These are phyloP conservation scores for Lactifluus subvellereus DNA, from an alignment of 768 basidiomycete species.

Conservation along the genomic window DNA sequence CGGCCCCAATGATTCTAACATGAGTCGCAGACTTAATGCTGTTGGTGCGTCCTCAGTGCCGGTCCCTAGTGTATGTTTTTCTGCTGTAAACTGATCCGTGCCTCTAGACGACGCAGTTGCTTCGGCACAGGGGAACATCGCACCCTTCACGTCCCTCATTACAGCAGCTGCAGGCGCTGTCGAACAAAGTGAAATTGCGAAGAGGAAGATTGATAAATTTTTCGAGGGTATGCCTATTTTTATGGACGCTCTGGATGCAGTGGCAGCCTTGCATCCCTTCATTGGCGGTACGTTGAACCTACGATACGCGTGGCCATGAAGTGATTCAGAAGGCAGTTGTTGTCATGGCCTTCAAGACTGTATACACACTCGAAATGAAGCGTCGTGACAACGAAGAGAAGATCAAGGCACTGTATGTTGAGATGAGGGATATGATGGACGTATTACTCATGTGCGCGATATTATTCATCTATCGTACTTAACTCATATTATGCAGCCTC, in stretches of 20 bases:
- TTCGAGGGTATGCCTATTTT: slow-evolving; percentile 28
- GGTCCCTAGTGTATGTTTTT: no score
- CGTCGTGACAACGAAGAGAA: slow-evolving; percentile 48
- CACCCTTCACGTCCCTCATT: background rate
- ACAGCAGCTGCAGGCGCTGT: background rate
- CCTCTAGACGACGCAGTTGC: background rate
- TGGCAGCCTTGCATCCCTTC: slow-evolving; percentile 30
- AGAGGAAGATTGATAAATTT: slow-evolving; percentile 25
- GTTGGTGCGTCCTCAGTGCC: background rate
- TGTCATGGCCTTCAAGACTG: slow-evolving; percentile 45
- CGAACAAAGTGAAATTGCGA: slow-evolving; percentile 9
- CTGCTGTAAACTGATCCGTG: background rate
- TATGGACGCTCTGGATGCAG: slow-evolving; percentile 29
- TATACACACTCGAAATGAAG: slow-evolving; percentile 43
- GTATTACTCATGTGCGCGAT: slow-evolving; percentile 8
- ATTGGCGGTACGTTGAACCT: slow-evolving; percentile 24
- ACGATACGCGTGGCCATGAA: background rate
- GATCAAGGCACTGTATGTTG: slow-evolving; percentile 40
- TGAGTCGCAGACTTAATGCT: background rate
- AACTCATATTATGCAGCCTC: slow-evolving; percentile 29
- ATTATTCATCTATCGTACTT: background rate
- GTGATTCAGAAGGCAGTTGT: slow-evolving; percentile 32
- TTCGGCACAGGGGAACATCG: background rate
- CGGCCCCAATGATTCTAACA: background rate
- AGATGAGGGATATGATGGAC: slow-evolving; percentile 47